Base-by-base conservation (phyloP, 306 rosid species). In the Albizia julibrissin region DNA sequence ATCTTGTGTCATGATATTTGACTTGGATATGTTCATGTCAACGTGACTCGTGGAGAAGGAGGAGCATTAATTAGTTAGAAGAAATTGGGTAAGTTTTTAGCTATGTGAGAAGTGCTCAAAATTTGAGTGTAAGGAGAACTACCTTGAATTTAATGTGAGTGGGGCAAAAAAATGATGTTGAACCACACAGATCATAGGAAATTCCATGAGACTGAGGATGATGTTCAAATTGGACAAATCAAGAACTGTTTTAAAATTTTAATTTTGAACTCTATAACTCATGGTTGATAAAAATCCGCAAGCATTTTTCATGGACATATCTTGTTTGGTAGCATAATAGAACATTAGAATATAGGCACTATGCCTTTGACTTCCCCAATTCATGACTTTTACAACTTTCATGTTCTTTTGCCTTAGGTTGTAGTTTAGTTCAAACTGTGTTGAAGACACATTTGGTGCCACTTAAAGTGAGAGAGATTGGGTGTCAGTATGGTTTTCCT, bases 161-260 rank as follows among this genome's bases (percentile, higher is more conserved):
- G 34, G 46, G 66, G 82, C 10, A 18, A 69, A 46, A n/a, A 54
- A 44, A 84, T 58, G 50, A n/a, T 56, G 82, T 40, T 71, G 46
- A 15, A 64, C 75, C 27, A 47, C 46, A 33, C 44, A 2, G 79
- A n/a, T 56, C n/a, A 22, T 21, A 66, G 72, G 62, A 54, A 77
- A 69, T 3, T 37, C 68, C 68, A 52, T 40, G n/a, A 16, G 29
- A 62, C 13, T 34, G 26, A 76, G 47, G n/a, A 29, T 31, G 64
- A 26, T 26, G 16, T 64, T 56, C 9, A 34, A 56, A 39, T 29
- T 76, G 34, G 50, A 22, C 39, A 44, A 43, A 29, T 44, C 13
- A 29, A 64, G 37, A 29, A 64, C 3, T 5, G 21, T 13, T 13
- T 37, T 37, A 6, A 6, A 37, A 37, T 37, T 47, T 64, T 5